These are phyloP conservation scores for Phytophthora chlamydospora DNA, from an alignment of 352 stramenopile genomes.

Conservation along the genomic window DNA sequence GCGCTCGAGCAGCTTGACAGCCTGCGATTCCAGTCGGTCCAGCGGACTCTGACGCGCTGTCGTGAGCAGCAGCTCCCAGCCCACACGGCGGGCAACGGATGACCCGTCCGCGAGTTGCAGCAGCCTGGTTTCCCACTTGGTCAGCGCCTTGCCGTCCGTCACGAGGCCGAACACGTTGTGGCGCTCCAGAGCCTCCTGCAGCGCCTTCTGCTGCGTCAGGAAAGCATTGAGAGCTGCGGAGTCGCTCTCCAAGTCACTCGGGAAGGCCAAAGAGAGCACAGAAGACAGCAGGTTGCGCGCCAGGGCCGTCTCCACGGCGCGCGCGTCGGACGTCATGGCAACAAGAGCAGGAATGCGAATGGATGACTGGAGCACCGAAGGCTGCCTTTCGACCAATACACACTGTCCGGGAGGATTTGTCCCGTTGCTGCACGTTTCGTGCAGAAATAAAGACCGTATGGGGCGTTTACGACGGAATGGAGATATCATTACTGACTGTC, in stretches of 20 bases:
- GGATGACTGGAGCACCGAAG: constrained; percentile 20
- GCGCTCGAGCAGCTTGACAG: constrained; percentile 64
- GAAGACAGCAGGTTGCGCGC: constrained; percentile 85
- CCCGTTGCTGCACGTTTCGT: background rate
- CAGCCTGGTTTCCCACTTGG: constrained; percentile 74
- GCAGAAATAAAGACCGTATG: no score
- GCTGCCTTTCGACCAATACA: constrained; percentile 1
- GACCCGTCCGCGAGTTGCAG: constrained; percentile 58
- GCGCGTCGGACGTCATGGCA: constrained; percentile 17
- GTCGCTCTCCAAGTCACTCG: constrained; percentile 58
- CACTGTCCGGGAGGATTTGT: background rate
- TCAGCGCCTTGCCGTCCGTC: constrained; percentile 73
- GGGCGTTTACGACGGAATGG: no score
- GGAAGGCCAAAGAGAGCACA: constrained; percentile 73
- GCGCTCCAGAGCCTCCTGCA: constrained; percentile 52
- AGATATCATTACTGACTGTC: no score
- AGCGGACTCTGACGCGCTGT: constrained; percentile 63
- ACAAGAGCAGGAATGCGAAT: constrained; percentile 3
- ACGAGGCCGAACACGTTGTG: constrained; percentile 83
- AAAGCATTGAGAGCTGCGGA: constrained; percentile 46
- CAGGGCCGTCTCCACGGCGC: constrained; percentile 39
- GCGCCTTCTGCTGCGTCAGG: constrained; percentile 54
- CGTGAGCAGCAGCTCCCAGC: constrained; percentile 68
- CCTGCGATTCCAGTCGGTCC: constrained; percentile 60
- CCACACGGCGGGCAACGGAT: constrained; percentile 43